Evolutionary conservation across 2,329 filamentous ascomycete species (phyloP), one percentile per base, ranked within the genome.

Genomic region (Nothopassalora personata): DNA sequence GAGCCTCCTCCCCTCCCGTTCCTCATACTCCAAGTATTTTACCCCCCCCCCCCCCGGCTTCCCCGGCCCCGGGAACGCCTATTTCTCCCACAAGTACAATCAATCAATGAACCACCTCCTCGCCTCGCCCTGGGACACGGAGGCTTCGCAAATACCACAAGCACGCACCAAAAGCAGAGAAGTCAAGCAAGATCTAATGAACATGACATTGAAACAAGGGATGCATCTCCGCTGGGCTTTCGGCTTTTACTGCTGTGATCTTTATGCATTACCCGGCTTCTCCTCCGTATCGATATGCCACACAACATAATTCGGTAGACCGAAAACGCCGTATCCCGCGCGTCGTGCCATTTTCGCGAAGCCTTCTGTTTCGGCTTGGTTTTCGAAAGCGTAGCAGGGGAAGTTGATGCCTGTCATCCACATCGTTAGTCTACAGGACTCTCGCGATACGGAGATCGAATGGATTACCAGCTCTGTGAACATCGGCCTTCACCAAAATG

Each of bases 321-420:
- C 94, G 67, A 91, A 84, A 28, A 99, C 94, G 70, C 90, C 83
- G 73, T 97, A 97, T 48, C 94, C 94, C 18, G 94, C 94, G 64
- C 91, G 83, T 79, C 95, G 97, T 60, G 94, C 94, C 94, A 99
- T 99, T 75, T 95, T 96, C 39, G 94, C 94, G 71, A 99, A 99
- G 6, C 94, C 94, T 77, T 99, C 94, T 4, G 94, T 99, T 77
- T 99, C 94, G 64, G 94, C 94, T 78, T 99, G 94, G 76, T 99
- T 97, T 74, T 99, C 94, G 73, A 99, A 99, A 3, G 94, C 84
- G 71, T 99, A 99, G 72, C 86, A 87, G 8, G 94, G 94, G 76
- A 99, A 99, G 76, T 99, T 99, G 79, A 99, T 94, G 63, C 93
- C 92, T 93, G 65, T 50, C 5, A 39, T 39, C n/a, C 10, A 46